Evolutionary conservation across 2,329 filamentous ascomycete species (phyloP), one percentile per base, ranked within the genome.

Genomic region (Microascus cirrosus): DNA sequence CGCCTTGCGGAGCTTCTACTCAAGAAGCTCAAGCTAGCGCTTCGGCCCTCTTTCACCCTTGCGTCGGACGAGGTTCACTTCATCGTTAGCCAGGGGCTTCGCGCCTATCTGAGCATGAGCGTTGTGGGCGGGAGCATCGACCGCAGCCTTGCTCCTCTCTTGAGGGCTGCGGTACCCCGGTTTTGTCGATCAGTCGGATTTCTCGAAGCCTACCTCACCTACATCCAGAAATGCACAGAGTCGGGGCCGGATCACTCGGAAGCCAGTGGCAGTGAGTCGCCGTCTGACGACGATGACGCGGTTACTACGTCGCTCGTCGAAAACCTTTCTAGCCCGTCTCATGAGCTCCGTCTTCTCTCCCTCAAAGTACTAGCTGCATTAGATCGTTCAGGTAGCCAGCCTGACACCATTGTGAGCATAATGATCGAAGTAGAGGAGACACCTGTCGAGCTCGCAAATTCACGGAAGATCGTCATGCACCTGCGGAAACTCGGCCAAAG

Each of bases 361-460:
- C 72, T 99, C 48, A 82, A 84, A 59, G 76, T 96, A 28, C 73
- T 97, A 13, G 79, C 82, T 50, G 75, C 82, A 39, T 71, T 94
- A 18, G 75, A 83, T 54, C 34, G 15, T 18, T 71, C 56, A 63
- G 76, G 62, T 35, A 58, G 62, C 20, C 66, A 66, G n/a, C 60
- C 63, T 4, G 58, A 61, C 2, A 64, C 66, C 22, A 64, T 64
- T 32, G 57, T 73, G 20, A 67, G 71, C 2, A 67, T 84, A 7
- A 93, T 95, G 72, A 78, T 92, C 18, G 81, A 90, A 61, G 84
- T 92, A 18, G 92, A 97, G 69, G 81, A 90, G 61, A 89, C 86
- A 6, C 85, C 89, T 0, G 72, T 95, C n/a, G 83, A 82, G 53
- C 76, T 96, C 3, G 83, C 92, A 59, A 90, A 87, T 55, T 82